These are phyloP conservation scores for Diaporthe caulivora DNA, from an alignment of 2,329 filamentous ascomycete genomes.

Conservation along the genomic window DNA sequence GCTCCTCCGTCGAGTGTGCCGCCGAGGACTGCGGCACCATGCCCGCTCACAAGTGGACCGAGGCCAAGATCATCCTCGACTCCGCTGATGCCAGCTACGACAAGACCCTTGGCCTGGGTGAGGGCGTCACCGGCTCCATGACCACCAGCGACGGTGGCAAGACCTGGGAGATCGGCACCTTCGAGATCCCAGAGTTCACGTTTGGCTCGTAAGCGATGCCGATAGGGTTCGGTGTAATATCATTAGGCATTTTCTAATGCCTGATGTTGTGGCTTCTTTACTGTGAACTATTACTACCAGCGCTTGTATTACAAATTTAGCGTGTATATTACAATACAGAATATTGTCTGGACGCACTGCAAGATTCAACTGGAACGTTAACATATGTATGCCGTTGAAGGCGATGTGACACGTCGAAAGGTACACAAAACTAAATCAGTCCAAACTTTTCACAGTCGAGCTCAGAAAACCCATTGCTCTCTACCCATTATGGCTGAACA, in stretches of 20 bases:
- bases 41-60: slow-evolving; percentile 38
- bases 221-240: background rate
- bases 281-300: slow-evolving; percentile 16
- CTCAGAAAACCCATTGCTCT: background rate
- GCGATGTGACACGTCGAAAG: too few relatives aligned
- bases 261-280: background rate
- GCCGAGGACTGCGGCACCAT: slow-evolving; percentile 79
- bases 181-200: slow-evolving; percentile 36
- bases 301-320: slow-evolving; percentile 5
- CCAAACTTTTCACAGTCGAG: background rate
- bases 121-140: slow-evolving; percentile 34
- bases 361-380: too few relatives aligned
- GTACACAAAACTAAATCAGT: background rate
- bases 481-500: too few relatives aligned
- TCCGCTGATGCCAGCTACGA: slow-evolving; percentile 35
- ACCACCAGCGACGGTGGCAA: slow-evolving; percentile 35
- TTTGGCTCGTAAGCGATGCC: slow-evolving; percentile 24
- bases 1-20: slow-evolving; percentile 69
- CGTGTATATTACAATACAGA: slow-evolving; percentile 13
- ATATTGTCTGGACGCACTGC: background rate
- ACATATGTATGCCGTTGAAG: background rate
- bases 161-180: slow-evolving; percentile 39
- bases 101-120: slow-evolving; percentile 30
- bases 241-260: background rate
- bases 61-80: slow-evolving; percentile 38